Percentiles rank a stretch among this genome's conserved stretches.
These are phyloP conservation scores for Panus rudis DNA, from an alignment of 768 basidiomycete species.

Conservation along the genomic window DNA sequence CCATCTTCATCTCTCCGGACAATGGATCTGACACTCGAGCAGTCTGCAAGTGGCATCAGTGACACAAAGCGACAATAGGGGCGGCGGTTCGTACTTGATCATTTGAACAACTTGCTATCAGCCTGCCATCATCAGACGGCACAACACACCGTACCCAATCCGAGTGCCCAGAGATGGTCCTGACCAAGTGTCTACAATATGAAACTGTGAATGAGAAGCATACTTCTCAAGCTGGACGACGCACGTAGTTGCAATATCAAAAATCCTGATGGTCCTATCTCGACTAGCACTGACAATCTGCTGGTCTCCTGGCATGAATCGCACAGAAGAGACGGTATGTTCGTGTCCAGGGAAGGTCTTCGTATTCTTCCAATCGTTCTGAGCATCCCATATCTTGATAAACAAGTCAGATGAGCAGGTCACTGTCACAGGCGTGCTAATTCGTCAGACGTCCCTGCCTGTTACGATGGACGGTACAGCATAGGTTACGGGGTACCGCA, in stretches of 20 bases:
- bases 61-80: slow-evolving; percentile 14
- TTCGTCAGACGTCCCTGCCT: no score
- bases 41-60: slow-evolving; percentile 44
- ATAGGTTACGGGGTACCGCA: background rate
- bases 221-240: slow-evolving; percentile 20
- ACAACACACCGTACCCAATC: slow-evolving; percentile 78
- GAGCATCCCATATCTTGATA: slow-evolving; percentile 88
- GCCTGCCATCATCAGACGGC: slow-evolving; percentile 64
- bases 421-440: slow-evolving; percentile 28
- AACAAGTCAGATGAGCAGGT: slow-evolving; percentile 84
- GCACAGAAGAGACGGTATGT: slow-evolving; percentile 81
- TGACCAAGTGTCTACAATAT: slow-evolving; percentile 53
- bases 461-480: background rate
- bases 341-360: slow-evolving; percentile 88
- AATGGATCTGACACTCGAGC: slow-evolving; percentile 68
- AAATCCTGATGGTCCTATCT: slow-evolving; percentile 80
- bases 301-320: slow-evolving; percentile 82
- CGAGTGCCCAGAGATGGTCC: slow-evolving; percentile 69
- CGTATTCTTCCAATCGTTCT: slow-evolving; percentile 84
- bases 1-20: slow-evolving; percentile 71
- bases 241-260: slow-evolving; percentile 82
- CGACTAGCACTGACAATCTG: slow-evolving; percentile 81
- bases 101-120: slow-evolving; percentile 76
- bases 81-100: slow-evolving; percentile 58
- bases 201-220: slow-evolving; percentile 3